Evolutionary conservation across 768 basidiomycete genomes (phyloP), one percentile per base, ranked within the genome.

Genomic region (Lentinula raphanica): DNA sequence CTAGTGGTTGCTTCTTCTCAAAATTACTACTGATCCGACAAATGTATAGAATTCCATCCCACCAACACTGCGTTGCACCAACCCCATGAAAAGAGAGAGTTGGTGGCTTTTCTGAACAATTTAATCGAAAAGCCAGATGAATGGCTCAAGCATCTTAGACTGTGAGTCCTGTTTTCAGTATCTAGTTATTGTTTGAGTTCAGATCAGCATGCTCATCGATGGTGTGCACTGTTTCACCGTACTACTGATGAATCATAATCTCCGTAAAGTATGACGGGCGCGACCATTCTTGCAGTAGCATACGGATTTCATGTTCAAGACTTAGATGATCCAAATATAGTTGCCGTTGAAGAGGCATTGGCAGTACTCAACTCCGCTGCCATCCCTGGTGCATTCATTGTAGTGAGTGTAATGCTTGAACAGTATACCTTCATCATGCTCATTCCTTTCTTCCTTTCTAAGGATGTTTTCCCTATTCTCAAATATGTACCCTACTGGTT

Each of bases 241-340:
- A n/a, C n/a, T n/a, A n/a, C n/a, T n/a, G n/a, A n/a, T n/a, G n/a
- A n/a, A n/a, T n/a, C n/a, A n/a, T n/a, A n/a, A n/a, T 23, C 1
- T 45, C 29, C 45, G 6, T 49, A 13, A 49, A 81, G 79, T 40
- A 69, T 76, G 62, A 68, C 76, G 2, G 78, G 73, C 13, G 68
- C 71, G 27, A 67, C 74, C 19, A 65, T 76, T 12, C 66, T 82
- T 50, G 72, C 72, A 0, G 59, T 80, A 5, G 74, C 77, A 0
- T 82, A 83, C 60, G 83, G 82, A 2, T 69, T 82, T 21, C 64
- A 76, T 13, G 69, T 76, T 5, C 60, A 70, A 38, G 66, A 72
- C 0, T 44, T 63, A 13, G 64, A 76, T 58, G 82, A 83, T 60
- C 76, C 79, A 3, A 76, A 74, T 60, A 68, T 84, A 36, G 60